phyloP scores from a whole-genome alignment of 2,329 filamentous ascomycete genomes.

The Penicillium sp. region DNA sequence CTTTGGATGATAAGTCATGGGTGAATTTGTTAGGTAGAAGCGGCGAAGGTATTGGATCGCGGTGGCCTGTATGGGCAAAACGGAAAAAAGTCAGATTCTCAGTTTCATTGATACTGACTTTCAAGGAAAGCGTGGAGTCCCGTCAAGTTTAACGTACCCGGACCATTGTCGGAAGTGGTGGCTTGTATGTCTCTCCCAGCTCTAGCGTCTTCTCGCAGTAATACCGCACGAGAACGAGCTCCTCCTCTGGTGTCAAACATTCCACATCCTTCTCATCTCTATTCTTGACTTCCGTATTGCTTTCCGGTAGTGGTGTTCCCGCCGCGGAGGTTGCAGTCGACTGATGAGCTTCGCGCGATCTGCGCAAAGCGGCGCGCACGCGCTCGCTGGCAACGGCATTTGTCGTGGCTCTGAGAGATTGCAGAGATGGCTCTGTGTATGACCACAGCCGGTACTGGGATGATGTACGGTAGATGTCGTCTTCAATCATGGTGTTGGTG shows the following conservation, averaged over 20 bases:
- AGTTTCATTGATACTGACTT: not conserved
- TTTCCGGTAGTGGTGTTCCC: constrained; percentile 29
- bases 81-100: not conserved
- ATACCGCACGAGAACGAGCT: constrained; percentile 74
- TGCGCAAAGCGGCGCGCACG: constrained; percentile 56
- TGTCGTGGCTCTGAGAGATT: constrained; percentile 70
- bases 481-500: constrained; percentile 67
- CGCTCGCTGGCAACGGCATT: constrained; percentile 74
- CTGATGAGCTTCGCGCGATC: constrained; percentile 39
- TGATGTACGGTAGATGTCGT: constrained; percentile 83
- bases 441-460: constrained; percentile 93
- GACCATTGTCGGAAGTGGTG: constrained; percentile 56
- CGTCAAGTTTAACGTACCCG: constrained; percentile 46
- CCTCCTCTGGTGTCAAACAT: constrained; percentile 79
- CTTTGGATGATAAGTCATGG: constrained; percentile 93
- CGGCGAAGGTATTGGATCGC: constrained; percentile 86
- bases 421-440: constrained; percentile 71
- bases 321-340: constrained; percentile 33
- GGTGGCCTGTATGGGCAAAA: constrained; percentile 55
- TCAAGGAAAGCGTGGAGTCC: not conserved
- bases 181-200: constrained; percentile 58
- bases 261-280: constrained; percentile 55
- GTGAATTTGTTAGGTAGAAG: constrained; percentile 92
- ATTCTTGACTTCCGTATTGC: constrained; percentile 33
- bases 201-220: constrained; percentile 65